Evolutionary conservation across 345 rosid genomes (phyloP).

Genomic region (Angophora floribunda): DNA sequence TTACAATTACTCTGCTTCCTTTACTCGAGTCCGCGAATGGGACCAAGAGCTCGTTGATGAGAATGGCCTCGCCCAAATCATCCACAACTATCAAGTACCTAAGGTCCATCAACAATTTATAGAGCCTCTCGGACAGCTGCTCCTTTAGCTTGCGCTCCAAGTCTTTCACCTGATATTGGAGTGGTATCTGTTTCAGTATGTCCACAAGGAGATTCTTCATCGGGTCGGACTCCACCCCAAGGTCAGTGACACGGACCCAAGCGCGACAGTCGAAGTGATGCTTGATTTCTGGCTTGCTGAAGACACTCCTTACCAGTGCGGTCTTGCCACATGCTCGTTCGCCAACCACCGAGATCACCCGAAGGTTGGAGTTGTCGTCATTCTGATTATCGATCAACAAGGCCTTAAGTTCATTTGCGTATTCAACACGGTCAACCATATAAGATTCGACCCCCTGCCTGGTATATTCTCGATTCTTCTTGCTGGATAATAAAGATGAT

Average conservation of each 20-base stretch:
- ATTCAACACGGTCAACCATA: not conserved
- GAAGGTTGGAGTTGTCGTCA: not conserved
- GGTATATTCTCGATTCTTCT: not conserved
- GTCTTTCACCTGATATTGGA: not conserved
- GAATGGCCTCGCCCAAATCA: not conserved
- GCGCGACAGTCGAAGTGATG: not conserved
- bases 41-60: not conserved
- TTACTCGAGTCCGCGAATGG: not conserved
- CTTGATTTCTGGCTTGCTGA: not conserved
- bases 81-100: slow-evolving; percentile 2
- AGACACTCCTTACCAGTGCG: slow-evolving; percentile 5
- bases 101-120: not conserved
- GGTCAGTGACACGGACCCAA: not conserved
- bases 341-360: slow-evolving; percentile 9
- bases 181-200: not conserved
- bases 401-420: not conserved
- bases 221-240: not conserved
- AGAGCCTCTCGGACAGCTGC: not conserved
- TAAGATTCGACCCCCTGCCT: not conserved
- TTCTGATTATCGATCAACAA: not conserved
- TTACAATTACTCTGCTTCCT: not conserved
- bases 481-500: not conserved
- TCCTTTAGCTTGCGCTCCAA: not conserved
- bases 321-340: slow-evolving; percentile 22
- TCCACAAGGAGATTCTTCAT: not conserved